Evolutionary conservation across 1,284 basidiomycete genomes (phyloP).

Genomic region (Microstroma glucosiphilum): DNA sequence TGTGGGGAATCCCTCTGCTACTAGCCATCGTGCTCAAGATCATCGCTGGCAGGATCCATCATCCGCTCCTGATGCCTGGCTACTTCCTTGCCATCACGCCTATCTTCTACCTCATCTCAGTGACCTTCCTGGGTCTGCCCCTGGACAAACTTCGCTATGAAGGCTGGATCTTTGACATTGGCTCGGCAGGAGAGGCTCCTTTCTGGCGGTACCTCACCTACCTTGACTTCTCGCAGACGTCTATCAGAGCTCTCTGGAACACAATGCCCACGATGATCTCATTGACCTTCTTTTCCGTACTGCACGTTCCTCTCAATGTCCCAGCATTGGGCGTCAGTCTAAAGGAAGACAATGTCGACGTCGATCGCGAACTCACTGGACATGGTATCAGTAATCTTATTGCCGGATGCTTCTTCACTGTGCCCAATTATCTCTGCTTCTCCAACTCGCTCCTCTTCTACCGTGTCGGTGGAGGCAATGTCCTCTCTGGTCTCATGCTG

Average conservation of each 20-base stretch:
- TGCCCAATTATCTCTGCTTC: conserved; percentile 57
- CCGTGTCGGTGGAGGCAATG: conserved; percentile 80
- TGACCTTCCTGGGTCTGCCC: conserved; percentile 63
- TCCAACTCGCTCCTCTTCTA: conserved; percentile 61
- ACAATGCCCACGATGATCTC: conserved; percentile 55
- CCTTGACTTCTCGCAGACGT: conserved; percentile 45
- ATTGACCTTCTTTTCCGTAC: conserved; percentile 76
- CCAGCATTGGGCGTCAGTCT: conserved; percentile 92
- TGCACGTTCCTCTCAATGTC: conserved; percentile 68
- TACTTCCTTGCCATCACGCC: conserved; percentile 78
- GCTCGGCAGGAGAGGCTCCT: conserved; percentile 44
- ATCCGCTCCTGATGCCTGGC: conserved; percentile 84
- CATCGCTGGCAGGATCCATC: conserved; percentile 72
- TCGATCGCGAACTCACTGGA: conserved; percentile 83
- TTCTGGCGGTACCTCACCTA: conserved; percentile 50
- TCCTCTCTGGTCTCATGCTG: conserved; percentile 78
- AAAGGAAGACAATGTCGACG: conserved; percentile 78
- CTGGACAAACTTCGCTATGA: conserved; percentile 60
- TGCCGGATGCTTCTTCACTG: conserved; percentile 72
- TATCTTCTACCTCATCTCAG: conserved; percentile 71
- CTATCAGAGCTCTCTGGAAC: conserved; percentile 46
- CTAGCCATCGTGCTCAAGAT: conserved; percentile 73
- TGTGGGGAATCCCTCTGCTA: conserved; percentile 70
- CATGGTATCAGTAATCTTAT: conserved; percentile 87
- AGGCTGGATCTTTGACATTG: conserved; percentile 88